Evolutionary conservation across 306 rosid species (phyloP).

Genomic region (Aeschynomene evenia): DNA sequence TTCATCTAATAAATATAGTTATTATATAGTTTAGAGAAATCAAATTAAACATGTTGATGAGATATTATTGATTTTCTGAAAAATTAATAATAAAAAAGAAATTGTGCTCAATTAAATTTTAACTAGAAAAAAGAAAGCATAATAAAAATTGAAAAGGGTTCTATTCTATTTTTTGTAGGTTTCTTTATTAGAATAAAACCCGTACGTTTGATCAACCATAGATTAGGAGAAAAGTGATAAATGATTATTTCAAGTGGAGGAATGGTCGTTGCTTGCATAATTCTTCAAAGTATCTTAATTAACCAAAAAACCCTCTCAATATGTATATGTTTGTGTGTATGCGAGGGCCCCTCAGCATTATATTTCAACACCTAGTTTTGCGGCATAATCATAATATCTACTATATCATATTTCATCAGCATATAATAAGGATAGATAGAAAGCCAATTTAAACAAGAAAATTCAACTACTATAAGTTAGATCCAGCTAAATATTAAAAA

Average conservation of each 20-base stretch:
- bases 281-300: constrained; percentile 20
- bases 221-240: constrained; percentile 5
- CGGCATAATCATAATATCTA: constrained; percentile 2
- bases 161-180: not conserved
- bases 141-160: not conserved
- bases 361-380: not conserved
- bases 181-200: constrained; percentile 13
- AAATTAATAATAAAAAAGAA: not conserved
- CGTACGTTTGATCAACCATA: not conserved
- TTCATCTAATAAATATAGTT: not conserved
- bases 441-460: not conserved
- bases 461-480: not conserved
- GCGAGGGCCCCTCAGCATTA: not conserved
- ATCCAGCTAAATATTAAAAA: too few species aligned
- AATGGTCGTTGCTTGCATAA: constrained; percentile 30
- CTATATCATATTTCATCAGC: constrained; percentile 12
- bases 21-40: not conserved
- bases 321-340: not conserved
- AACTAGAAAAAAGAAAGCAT: not conserved
- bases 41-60: not conserved
- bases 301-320: not conserved
- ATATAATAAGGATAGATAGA: not conserved
- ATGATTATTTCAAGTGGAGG: constrained; percentile 37
- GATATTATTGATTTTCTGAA: not conserved
- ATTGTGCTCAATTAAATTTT: not conserved